Percentiles rank a stretch among this genome's conserved stretches.
phyloP scores from a whole-genome alignment of 768 basidiomycete species.

The Hygrocybe coccinea region DNA sequence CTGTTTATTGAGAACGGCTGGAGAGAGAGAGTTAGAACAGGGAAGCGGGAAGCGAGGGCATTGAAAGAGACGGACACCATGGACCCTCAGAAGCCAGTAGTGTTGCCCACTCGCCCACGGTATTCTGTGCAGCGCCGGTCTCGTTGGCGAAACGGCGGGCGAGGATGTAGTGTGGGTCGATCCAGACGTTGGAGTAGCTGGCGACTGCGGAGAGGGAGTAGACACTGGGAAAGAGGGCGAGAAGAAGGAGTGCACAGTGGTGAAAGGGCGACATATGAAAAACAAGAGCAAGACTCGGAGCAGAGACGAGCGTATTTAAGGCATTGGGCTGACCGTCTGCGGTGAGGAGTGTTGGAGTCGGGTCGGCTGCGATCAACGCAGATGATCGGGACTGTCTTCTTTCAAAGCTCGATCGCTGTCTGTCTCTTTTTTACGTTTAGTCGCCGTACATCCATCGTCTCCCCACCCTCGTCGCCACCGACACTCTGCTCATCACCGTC shows the following conservation, averaged over 20 bases:
- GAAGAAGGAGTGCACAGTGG: conserved; percentile 21
- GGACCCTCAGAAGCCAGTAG: conserved; percentile 40
- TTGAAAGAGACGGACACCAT: conserved; percentile 44
- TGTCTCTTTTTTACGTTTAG: too few relatives aligned
- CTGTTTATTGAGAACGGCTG: conserved; percentile 48
- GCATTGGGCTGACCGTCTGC: neutral
- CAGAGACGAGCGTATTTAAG: neutral
- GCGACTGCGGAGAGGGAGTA: conserved; percentile 19
- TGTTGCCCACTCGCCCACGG: conserved; percentile 46
- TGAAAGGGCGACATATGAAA: neutral
- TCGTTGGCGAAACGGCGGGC: conserved; percentile 37
- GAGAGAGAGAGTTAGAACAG: neutral
- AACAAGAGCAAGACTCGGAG: too few relatives aligned
- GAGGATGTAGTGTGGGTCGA: conserved; percentile 48
- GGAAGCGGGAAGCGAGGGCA: neutral
- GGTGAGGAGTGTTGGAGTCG: too few relatives aligned
- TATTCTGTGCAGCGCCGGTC: conserved; percentile 43
- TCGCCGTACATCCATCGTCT: too few relatives aligned
- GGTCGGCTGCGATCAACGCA: too few relatives aligned
- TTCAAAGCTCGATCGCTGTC: too few relatives aligned
- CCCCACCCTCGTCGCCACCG: too few relatives aligned
- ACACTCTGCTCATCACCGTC: too few relatives aligned
- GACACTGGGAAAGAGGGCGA: conserved; percentile 21
- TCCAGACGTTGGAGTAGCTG: conserved; percentile 52
- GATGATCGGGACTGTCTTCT: too few relatives aligned